A percentile compares a stretch with the other conserved stretches of the same genome.
Conservation (phyloP, 345 rosid species). For the Ailanthus altissimus region DNA sequence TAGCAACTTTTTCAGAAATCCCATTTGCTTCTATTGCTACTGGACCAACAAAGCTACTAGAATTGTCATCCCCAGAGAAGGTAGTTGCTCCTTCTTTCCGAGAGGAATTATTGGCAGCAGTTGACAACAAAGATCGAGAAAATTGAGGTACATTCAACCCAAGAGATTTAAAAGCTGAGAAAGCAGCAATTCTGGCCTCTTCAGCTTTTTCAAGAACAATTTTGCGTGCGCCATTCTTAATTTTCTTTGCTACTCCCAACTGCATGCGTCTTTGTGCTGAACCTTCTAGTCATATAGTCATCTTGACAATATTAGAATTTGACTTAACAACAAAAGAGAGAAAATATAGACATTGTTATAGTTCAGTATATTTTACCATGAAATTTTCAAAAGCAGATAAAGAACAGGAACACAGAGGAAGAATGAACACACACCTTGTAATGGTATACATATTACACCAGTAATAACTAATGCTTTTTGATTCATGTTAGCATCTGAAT, state of each 20-base stretch:
- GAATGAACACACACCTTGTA: constrained; percentile 1
- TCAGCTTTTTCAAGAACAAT: constrained; percentile 97
- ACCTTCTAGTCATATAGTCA: constrained; percentile 41
- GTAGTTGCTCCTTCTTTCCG: constrained; percentile 36
- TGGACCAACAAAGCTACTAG: constrained; percentile 29
- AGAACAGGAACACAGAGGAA: background rate
- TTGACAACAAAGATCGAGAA: constrained; percentile 47
- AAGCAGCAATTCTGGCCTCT: constrained; percentile 93
- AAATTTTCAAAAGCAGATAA: constrained; percentile 1
- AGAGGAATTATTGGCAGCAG: constrained; percentile 36
- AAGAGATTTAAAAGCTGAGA: constrained; percentile 86
- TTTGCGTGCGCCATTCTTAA: constrained; percentile 90
- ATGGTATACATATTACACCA: background rate
- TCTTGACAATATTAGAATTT: constrained; percentile 19
- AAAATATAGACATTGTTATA: no score
- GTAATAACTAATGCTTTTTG: no score
- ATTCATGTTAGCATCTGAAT: background rate
- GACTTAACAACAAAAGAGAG: no score
- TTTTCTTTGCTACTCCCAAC: constrained; percentile 88
- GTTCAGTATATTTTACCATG: no score
- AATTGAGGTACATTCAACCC: constrained; percentile 71
- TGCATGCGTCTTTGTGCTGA: constrained; percentile 76
- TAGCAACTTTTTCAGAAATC: constrained; percentile 34
- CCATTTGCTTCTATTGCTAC: constrained; percentile 33
- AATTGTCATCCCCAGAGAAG: constrained; percentile 34